These are phyloP conservation scores for Cyphellophora europaea DNA, from an alignment of 2,329 filamentous ascomycete genomes.

Conservation along the genomic window DNA sequence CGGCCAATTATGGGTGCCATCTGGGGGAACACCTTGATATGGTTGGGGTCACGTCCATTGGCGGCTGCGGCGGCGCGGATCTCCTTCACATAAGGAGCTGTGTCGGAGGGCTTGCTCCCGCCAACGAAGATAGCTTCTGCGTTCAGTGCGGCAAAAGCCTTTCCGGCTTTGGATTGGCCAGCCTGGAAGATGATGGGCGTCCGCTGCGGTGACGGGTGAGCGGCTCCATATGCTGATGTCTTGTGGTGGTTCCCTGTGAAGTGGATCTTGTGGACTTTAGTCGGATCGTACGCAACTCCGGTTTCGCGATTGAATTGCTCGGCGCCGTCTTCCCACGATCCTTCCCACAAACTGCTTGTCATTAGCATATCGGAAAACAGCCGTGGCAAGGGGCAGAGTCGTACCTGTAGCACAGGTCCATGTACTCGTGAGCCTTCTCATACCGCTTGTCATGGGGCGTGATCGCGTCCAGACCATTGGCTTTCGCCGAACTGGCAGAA, in stretches of 20 bases:
- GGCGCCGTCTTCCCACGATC: constrained; percentile 49
- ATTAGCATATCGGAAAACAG: neutral
- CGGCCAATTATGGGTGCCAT: constrained; percentile 40
- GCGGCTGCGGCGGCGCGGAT: constrained; percentile 42
- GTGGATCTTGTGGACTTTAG: constrained; percentile 49
- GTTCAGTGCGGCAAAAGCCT: constrained; percentile 45
- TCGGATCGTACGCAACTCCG: constrained; percentile 49
- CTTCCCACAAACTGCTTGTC: constrained; percentile 40
- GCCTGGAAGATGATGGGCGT: constrained; percentile 51
- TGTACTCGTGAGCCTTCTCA: neutral
- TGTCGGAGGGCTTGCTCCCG: constrained; percentile 38
- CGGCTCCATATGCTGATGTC: constrained; percentile 6
- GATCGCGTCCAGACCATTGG: neutral
- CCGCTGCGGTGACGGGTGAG: constrained; percentile 44
- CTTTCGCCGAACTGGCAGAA: neutral
- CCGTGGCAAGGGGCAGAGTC: neutral
- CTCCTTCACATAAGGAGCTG: constrained; percentile 40
- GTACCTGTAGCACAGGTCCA: neutral
- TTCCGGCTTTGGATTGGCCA: constrained; percentile 49
- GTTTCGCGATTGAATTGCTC: constrained; percentile 42
- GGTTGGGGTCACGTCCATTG: constrained; percentile 45
- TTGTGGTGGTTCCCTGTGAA: constrained; percentile 45
- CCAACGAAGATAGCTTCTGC: constrained; percentile 53
- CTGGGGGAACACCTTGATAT: constrained; percentile 46
- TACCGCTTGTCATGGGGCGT: neutral